A percentile compares a stretch with the other conserved stretches of the same genome.
Conservation (phyloP, 2,329 filamentous ascomycete species). For the Neofusicoccum cordaticola region DNA sequence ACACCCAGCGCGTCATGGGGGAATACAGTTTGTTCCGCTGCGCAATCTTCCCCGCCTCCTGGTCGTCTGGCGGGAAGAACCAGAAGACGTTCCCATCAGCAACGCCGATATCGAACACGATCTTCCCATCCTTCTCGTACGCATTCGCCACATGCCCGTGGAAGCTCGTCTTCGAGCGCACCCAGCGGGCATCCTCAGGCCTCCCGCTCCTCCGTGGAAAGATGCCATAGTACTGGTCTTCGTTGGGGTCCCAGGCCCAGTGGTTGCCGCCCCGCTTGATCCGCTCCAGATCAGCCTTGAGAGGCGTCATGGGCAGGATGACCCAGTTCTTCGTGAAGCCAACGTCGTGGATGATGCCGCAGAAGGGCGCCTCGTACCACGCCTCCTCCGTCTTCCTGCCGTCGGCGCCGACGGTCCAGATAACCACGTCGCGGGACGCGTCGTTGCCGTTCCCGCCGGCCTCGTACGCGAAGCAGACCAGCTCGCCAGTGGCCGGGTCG, state of each 20-base stretch:
- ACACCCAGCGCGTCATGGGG: constrained; percentile 38
- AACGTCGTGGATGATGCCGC: constrained; percentile 41
- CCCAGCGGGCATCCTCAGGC: constrained; percentile 53
- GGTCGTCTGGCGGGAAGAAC: constrained; percentile 41
- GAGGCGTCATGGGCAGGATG: constrained; percentile 37
- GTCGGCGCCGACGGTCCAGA: constrained; percentile 38
- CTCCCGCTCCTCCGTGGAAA: constrained; percentile 52
- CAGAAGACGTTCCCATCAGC: constrained; percentile 44
- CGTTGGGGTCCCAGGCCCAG: constrained; percentile 45
- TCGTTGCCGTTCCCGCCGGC: constrained; percentile 38
- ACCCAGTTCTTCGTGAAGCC: constrained; percentile 40
- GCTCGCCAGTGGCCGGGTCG: constrained; percentile 42
- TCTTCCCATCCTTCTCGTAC: constrained; percentile 41
- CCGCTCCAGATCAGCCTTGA: constrained; percentile 35
- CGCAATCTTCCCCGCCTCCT: constrained; percentile 29
- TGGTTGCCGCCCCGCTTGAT: constrained; percentile 40
- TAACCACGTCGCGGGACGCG: constrained; percentile 37
- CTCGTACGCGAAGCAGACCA: constrained; percentile 43
- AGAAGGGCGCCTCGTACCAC: constrained; percentile 41
- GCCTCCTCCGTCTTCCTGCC: constrained; percentile 40
- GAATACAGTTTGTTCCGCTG: constrained; percentile 42
- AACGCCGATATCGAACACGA: constrained; percentile 38
- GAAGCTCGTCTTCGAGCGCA: constrained; percentile 52
- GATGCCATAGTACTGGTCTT: constrained; percentile 56
- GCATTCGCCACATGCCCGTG: constrained; percentile 44